A percentile compares a stretch with the other conserved stretches of the same genome.
Evolutionary conservation across 1,139 yeast genomes (phyloP).

Genomic region (Yamadazyma friedrichii): DNA sequence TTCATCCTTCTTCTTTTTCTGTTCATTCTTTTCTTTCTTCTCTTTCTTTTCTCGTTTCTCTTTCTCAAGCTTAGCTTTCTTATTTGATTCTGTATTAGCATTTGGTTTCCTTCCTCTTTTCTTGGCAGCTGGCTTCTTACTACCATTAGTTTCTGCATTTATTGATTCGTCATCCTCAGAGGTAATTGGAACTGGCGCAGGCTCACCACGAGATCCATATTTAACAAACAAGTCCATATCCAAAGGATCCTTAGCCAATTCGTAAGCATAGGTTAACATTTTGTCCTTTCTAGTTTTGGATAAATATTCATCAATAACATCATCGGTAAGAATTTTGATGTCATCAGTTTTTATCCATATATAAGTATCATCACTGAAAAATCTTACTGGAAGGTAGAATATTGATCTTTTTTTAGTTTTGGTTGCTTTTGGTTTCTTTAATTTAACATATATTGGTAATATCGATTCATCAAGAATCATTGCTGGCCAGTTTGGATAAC

Average conservation of each 20-base stretch:
- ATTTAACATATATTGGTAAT: conserved; percentile 53
- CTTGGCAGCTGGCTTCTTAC: neutral
- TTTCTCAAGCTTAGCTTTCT: neutral
- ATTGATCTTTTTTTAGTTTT: conserved; percentile 18
- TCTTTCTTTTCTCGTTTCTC: conserved; percentile 10
- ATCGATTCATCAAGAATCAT: conserved; percentile 61
- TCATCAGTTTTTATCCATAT: conserved; percentile 57
- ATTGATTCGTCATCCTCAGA: conserved; percentile 12
- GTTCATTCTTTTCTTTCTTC: conserved; percentile 13
- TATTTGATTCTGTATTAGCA: conserved; percentile 1
- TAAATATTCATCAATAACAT: conserved; percentile 30
- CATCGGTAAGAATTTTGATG: conserved; percentile 28
- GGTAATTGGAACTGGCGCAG: conserved; percentile 19
- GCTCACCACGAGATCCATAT: conserved; percentile 43
- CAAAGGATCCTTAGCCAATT: conserved; percentile 42
- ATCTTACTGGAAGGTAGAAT: conserved; percentile 48
- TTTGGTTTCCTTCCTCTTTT: conserved; percentile 9
- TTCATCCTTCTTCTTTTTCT: conserved; percentile 18
- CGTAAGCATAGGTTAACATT: conserved; percentile 37
- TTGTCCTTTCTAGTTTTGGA: conserved; percentile 29
- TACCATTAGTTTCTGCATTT: conserved; percentile 7
- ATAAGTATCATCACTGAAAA: conserved; percentile 65
- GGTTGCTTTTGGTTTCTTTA: conserved; percentile 45
- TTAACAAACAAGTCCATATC: conserved; percentile 41
- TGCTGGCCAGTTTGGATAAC: conserved; percentile 83